Conservation (phyloP, 2,329 filamentous ascomycete species). For the Aspergillus arachidicola region DNA sequence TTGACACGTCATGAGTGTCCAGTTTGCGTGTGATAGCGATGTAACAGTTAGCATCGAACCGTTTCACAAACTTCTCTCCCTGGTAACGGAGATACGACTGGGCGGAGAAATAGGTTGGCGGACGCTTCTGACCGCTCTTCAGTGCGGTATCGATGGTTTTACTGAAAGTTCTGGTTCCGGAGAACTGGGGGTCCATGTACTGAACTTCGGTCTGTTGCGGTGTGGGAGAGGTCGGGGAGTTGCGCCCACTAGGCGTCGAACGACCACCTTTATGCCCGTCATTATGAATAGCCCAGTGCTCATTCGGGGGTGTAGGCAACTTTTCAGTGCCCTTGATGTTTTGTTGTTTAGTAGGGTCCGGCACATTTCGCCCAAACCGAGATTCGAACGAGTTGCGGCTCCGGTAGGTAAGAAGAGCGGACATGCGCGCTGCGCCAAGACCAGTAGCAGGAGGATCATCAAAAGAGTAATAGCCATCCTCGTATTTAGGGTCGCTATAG, state of each 20-base stretch:
- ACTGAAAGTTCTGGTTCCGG: constrained; percentile 61
- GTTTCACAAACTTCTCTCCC: constrained; percentile 91
- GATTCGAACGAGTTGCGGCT: constrained; percentile 97
- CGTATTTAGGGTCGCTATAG: constrained; percentile 97
- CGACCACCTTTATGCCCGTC: constrained; percentile 71
- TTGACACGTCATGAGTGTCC: constrained; percentile 93
- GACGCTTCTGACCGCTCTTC: constrained; percentile 39
- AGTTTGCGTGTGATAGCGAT: constrained; percentile 98
- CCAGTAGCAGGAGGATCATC: constrained; percentile 84
- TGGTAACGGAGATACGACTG: constrained; percentile 98
- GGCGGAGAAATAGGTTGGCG: constrained; percentile 92
- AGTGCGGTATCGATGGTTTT: constrained; percentile 31
- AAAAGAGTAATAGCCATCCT: constrained; percentile 92
- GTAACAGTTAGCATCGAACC: constrained; percentile 98
- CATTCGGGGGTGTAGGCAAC: constrained; percentile 63
- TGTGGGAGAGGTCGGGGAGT: constrained; percentile 33
- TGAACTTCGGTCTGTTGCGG: constrained; percentile 34
- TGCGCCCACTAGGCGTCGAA: constrained; percentile 36
- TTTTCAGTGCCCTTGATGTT: constrained; percentile 73
- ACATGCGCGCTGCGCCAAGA: constrained; percentile 93
- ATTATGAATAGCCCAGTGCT: constrained; percentile 81
- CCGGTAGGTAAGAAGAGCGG: constrained; percentile 90
- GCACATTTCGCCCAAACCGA: constrained; percentile 89
- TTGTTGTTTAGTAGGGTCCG: constrained; percentile 80
- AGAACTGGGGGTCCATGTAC: constrained; percentile 69